Conservation (phyloP, 2,329 filamentous ascomycete genomes). For the Phialophora verrucosa region DNA sequence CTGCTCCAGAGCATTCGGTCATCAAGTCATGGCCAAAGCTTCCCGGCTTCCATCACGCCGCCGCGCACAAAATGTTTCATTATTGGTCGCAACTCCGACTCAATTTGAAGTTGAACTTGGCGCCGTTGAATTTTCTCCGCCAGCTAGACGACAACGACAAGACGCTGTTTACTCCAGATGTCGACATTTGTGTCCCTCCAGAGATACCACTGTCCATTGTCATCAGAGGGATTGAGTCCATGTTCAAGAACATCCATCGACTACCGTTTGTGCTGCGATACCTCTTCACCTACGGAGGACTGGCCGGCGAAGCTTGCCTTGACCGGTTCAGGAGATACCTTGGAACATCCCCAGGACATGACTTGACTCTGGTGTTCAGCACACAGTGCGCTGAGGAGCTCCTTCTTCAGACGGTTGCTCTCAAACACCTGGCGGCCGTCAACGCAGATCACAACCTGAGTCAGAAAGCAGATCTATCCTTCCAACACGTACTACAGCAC, state of each 20-base stretch:
- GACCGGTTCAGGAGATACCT: slow-evolving; percentile 8
- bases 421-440: slow-evolving; percentile 9
- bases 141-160: slow-evolving; percentile 20
- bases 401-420: slow-evolving; percentile 14
- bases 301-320: slow-evolving; percentile 13
- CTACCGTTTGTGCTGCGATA: slow-evolving; percentile 21
- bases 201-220: slow-evolving; percentile 9
- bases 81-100: slow-evolving; percentile 20
- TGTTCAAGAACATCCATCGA: slow-evolving; percentile 12
- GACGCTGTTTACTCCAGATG: slow-evolving; percentile 6
- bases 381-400: slow-evolving; percentile 18
- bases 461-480: slow-evolving; percentile 19
- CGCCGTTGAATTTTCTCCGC: slow-evolving; percentile 15
- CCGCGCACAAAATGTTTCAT: slow-evolving; percentile 26
- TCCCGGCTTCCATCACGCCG: slow-evolving; percentile 22
- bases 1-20: neutral
- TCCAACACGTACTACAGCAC: slow-evolving; percentile 16
- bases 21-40: slow-evolving; percentile 16
- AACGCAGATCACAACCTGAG: neutral
- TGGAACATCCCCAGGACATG: neutral
- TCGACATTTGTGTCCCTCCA: neutral
- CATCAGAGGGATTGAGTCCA: slow-evolving; percentile 11
- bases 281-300: slow-evolving; percentile 18
- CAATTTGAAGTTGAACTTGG: slow-evolving; percentile 17
- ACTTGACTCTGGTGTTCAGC: slow-evolving; percentile 13